Evolutionary conservation across 2,329 filamentous ascomycete genomes (phyloP).

Genomic region (Aspergillus sp.): DNA sequence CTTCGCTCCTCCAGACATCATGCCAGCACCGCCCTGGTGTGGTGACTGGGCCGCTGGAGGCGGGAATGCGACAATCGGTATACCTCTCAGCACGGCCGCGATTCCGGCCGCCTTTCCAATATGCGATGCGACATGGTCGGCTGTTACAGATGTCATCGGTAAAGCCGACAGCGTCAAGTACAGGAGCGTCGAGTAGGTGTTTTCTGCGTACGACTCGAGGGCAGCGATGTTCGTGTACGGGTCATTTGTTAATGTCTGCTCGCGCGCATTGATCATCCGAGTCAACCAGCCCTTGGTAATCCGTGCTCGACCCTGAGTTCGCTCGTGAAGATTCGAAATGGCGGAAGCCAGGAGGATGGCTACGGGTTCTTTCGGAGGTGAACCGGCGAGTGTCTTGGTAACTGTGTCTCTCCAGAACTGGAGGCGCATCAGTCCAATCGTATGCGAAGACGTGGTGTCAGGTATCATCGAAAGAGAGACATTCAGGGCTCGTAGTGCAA

Average conservation of each 20-base stretch:
- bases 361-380: conserved; percentile 84
- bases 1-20: conserved; percentile 34
- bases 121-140: conserved; percentile 90
- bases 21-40: conserved; percentile 36
- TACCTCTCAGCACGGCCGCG: conserved; percentile 74
- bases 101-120: conserved; percentile 94
- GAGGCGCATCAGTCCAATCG: conserved; percentile 81
- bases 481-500: conserved; percentile 88
- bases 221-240: conserved; percentile 70
- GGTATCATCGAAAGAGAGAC: conserved; percentile 86
- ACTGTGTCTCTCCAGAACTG: conserved; percentile 93
- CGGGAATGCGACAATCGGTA: conserved; percentile 82
- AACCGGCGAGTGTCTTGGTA: conserved; percentile 68
- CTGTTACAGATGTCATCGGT: conserved; percentile 73
- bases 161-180: conserved; percentile 80
- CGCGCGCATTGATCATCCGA: conserved; percentile 73
- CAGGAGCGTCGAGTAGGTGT: conserved; percentile 87
- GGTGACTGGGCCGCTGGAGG: conserved; percentile 55
- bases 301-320: conserved; percentile 43
- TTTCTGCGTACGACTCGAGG: conserved; percentile 86
- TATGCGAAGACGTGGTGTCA: conserved; percentile 82
- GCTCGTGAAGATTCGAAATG: conserved; percentile 52
- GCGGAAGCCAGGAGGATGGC: conserved; percentile 76
- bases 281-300: conserved; percentile 69
- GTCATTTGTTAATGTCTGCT: conserved; percentile 76